A percentile compares a stretch with the other conserved stretches of the same genome.
Evolutionary conservation across 1,284 basidiomycete species (phyloP).

Genomic region (Cryptococcus wingfieldii): DNA sequence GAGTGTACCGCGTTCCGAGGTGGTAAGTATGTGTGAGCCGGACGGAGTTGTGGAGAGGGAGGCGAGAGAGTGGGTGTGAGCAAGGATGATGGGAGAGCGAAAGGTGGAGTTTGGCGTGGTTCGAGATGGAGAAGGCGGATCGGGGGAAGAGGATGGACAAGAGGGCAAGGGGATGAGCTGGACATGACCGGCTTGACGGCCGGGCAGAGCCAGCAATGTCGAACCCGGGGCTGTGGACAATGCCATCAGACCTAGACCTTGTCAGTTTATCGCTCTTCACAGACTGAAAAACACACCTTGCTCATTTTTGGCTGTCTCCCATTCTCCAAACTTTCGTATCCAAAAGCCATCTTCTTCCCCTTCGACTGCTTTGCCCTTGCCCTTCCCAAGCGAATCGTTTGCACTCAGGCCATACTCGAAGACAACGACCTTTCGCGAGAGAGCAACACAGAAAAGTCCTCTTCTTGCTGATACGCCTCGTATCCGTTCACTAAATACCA

Average conservation of each 20-base stretch:
- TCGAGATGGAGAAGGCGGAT: slow-evolving; percentile 1
- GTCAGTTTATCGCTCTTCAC: slow-evolving; percentile 1
- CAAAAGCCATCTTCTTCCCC: slow-evolving; percentile 20
- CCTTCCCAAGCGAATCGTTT: slow-evolving; percentile 3
- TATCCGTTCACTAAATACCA: slow-evolving; percentile 62
- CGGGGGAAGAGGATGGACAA: slow-evolving; percentile 54
- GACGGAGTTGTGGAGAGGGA: slow-evolving; percentile 72
- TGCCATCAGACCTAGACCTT: slow-evolving; percentile 66
- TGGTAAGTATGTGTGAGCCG: slow-evolving; percentile 77
- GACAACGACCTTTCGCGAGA: slow-evolving; percentile 71
- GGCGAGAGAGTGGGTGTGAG: slow-evolving; percentile 74
- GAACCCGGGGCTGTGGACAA: slow-evolving; percentile 72
- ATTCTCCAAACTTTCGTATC: slow-evolving; percentile 66
- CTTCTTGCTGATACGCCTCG: slow-evolving; percentile 72
- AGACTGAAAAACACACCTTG: slow-evolving; percentile 57
- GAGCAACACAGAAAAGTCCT: slow-evolving; percentile 76
- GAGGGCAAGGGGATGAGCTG: slow-evolving; percentile 82
- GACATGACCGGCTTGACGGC: slow-evolving; percentile 83
- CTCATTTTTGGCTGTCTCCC: slow-evolving; percentile 85
- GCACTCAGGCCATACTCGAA: slow-evolving; percentile 62
- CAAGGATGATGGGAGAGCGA: slow-evolving; percentile 67
- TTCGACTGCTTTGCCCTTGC: slow-evolving; percentile 12
- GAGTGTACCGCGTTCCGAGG: slow-evolving; percentile 78
- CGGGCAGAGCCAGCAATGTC: slow-evolving; percentile 79
- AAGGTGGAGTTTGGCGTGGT: slow-evolving; percentile 23